A percentile compares a stretch with the other conserved stretches of the same genome.
These are phyloP conservation scores for Naganishia onofrii DNA, from an alignment of 768 basidiomycete species.

Conservation along the genomic window DNA sequence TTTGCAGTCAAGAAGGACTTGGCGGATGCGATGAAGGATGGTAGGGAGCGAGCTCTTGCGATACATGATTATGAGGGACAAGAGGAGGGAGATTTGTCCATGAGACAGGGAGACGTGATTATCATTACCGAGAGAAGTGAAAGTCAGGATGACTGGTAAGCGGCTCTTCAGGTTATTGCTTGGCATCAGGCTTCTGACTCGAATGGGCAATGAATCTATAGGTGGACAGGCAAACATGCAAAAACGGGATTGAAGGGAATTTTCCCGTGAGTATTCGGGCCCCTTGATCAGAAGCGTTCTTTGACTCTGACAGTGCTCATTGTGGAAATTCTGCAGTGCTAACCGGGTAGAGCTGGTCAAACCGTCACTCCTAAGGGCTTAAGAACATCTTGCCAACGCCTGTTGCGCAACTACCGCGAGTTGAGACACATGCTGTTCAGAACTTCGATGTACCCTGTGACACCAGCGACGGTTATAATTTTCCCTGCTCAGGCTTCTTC, in stretches of 20 bases:
- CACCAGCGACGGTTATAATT: no score
- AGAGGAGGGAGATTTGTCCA: slow-evolving; percentile 70
- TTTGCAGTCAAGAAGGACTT: slow-evolving; percentile 23
- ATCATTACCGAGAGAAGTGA: slow-evolving; percentile 68
- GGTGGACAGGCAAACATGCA: slow-evolving; percentile 32
- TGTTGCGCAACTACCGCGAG: no score
- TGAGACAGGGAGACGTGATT: slow-evolving; percentile 64
- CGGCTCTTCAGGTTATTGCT: slow-evolving; percentile 1
- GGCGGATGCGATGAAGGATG: slow-evolving; percentile 51
- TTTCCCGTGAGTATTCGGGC: slow-evolving; percentile 27
- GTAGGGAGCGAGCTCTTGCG: slow-evolving; percentile 61
- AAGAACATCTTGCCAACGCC: background rate
- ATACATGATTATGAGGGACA: slow-evolving; percentile 72
- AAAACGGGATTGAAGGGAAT: slow-evolving; percentile 28
- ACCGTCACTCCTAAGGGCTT: background rate
- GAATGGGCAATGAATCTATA: background rate
- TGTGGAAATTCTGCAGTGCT: slow-evolving; percentile 2
- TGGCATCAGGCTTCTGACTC: background rate
- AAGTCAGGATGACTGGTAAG: slow-evolving; percentile 40
- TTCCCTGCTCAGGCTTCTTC: no score
- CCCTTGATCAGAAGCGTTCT: background rate
- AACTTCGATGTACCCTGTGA: no score
- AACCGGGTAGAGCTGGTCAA: slow-evolving; percentile 32
- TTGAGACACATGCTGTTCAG: no score
- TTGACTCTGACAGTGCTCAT: background rate